Base-by-base conservation (phyloP, 2,329 filamentous ascomycete genomes). In the Exophiala xenobiotica region DNA sequence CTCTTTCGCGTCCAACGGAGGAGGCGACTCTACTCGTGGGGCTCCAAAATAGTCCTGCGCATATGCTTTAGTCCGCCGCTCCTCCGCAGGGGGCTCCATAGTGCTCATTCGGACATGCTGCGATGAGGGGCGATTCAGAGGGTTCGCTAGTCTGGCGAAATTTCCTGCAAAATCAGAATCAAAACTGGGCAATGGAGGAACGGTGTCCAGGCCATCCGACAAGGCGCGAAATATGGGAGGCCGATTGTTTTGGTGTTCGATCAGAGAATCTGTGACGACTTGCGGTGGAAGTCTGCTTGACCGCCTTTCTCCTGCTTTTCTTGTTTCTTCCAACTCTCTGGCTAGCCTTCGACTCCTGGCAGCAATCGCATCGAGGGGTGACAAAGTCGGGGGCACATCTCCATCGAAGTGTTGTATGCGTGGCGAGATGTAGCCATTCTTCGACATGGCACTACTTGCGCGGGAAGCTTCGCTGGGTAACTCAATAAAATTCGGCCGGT, bases 291-390 rank as follows among this genome's bases (percentile, higher is more conserved):
- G 74, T 35, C 92, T 82, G 71, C 91, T 96, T 71, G 96, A 81
- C 51, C 91, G 82, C 59, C 85, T 83, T 43, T 88, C 90, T 56
- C 81, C 80, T 65, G 81, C 84, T 53, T 72, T 70, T 64, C 82
- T 80, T 58, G 82, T 85, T 61, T 93, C 86, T 68, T 96, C 86
- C 55, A 99, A 82, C 70, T 95, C 87, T 71, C 83, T 88, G 31
- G 90, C 90, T 45, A 99, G 80, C 62, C 95, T 74, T 51, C 92
- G 86, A 63, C 91, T 95, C 67, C 97, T 92, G 56, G 92, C 79
- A 18, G 92, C 92, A 67, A 99, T 95, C 41, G 92, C 92, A 77
- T 99, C 93, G 59, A 99, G 80, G 8, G 93, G 93, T 6, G 93
- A 97, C 50, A 97, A 78, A 46, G 93, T 88, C 4, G 93, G 93